These are phyloP conservation scores for Babesia divergens DNA, from an alignment of 169 alveolate species.

Conservation along the genomic window DNA sequence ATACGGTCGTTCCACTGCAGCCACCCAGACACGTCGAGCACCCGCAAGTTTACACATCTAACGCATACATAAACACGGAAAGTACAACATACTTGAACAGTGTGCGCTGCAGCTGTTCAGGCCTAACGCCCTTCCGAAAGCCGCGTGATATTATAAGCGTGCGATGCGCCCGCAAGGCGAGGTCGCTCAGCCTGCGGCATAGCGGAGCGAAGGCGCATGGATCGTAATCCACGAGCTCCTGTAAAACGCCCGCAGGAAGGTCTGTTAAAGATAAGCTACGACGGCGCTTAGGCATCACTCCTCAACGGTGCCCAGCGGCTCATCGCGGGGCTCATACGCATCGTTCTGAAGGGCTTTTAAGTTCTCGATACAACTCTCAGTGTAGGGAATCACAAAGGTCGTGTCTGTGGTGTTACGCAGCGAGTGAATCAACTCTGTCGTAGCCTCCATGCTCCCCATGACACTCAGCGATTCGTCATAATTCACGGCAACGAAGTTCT, in stretches of 20 bases:
- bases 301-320: neutral
- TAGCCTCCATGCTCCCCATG: neutral
- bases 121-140: neutral
- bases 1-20: constrained; percentile 44
- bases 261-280: neutral
- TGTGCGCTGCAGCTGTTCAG: neutral
- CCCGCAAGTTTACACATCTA: constrained; percentile 31
- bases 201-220: constrained; percentile 11
- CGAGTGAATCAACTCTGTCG: constrained; percentile 28
- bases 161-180: constrained; percentile 4
- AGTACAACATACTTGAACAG: constrained; percentile 8
- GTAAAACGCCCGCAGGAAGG: neutral
- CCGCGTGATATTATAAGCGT: constrained; percentile 1
- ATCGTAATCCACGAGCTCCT: neutral
- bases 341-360: constrained; percentile 34
- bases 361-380: constrained; percentile 47
- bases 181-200: neutral
- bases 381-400: constrained; percentile 62
- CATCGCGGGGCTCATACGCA: constrained; percentile 2
- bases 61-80: neutral
- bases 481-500: constrained; percentile 82
- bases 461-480: constrained; percentile 63
- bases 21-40: constrained; percentile 59
- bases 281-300: constrained; percentile 22
- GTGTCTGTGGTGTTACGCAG: constrained; percentile 51